Evolutionary conservation across 129 eudicot genomes (phyloP), one percentile per base, ranked within the genome.

Genomic region (Ambrosia artemisiifolia): DNA sequence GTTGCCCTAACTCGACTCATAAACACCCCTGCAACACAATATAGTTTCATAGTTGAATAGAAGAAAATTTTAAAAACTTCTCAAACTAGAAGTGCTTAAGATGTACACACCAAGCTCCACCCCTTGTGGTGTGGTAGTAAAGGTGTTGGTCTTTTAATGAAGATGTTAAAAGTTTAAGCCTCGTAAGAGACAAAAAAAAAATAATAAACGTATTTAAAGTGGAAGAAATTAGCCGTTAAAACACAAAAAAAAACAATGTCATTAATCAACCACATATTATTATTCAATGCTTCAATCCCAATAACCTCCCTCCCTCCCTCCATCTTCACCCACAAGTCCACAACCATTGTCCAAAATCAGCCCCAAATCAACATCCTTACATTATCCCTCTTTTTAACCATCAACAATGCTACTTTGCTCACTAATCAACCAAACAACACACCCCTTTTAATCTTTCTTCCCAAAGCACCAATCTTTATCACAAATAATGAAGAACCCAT

Each of bases 401-500:
- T 57, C 78, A 81, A 81, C 86, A 81, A 75, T 81, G 80, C 69
- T 78, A 67, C 84, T 70, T 82, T 78, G 66, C 86, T 78, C 84
- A 63, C 64, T 38, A 14, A 69, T 75, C 80, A 69, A 80, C 61
- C 84, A 70, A 75, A 63, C 69, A 75, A 55, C 17, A 72, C 56
- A 57, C 42, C 30, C 32, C 12, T 13, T 14, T 38, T 28, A 28
- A 56, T 16, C 19, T 63, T 65, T 69, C 63, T 49, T 42, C 9
- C 46, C 16, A 38, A 38, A 38, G 43, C 43, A 38, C 43, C 43
- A 38, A 38, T 63, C 28, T 74, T 72, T 72, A 62, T 10, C 48
- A 33, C 42, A 79, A 77, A 88, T 83, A 96, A 78, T 74, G 63
- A 76, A 71, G 24, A 77, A 47, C 81, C 85, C 87, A 84, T 84